These are phyloP conservation scores for Xylaria castorea DNA, from an alignment of 495 filamentous ascomycete genomes.

Conservation along the genomic window DNA sequence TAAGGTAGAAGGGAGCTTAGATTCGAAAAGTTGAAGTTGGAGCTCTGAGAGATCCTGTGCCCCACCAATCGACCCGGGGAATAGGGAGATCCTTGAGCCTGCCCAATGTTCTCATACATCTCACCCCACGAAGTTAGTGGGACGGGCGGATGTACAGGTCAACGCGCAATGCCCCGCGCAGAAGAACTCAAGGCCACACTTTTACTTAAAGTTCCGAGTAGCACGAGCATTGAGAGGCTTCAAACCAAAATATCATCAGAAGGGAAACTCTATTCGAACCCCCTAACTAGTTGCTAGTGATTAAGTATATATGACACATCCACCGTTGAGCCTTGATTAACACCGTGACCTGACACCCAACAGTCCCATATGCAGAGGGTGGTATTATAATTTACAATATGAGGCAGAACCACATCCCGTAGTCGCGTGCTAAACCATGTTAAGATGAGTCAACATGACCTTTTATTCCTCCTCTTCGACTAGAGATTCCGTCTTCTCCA, in stretches of 20 bases:
- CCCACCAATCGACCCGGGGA: background rate
- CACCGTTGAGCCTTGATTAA: slow-evolving; percentile 16
- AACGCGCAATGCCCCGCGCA: background rate
- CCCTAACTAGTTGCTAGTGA: background rate
- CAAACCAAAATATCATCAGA: background rate
- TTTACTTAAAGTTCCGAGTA: background rate
- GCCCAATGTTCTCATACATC: background rate
- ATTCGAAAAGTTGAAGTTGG: background rate
- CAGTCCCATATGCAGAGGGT: slow-evolving; percentile 8
- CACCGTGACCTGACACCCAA: slow-evolving; percentile 12
- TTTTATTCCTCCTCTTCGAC: slow-evolving; percentile 50
- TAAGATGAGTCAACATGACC: background rate
- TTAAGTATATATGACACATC: background rate
- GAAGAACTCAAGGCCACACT: background rate
- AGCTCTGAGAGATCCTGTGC: background rate
- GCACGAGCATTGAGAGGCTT: background rate
- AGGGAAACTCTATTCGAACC: background rate
- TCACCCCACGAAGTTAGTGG: background rate
- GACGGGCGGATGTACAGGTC: background rate
- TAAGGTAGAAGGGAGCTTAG: background rate
- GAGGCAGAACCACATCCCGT: background rate
- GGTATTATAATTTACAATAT: slow-evolving; percentile 14
- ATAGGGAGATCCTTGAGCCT: background rate
- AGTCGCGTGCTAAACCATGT: background rate
- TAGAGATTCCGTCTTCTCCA: slow-evolving; percentile 74